A percentile compares a stretch with the other conserved stretches of the same genome.
phyloP scores from a whole-genome alignment of 2,329 filamentous ascomycete species.

The Fusarium metavorans region DNA sequence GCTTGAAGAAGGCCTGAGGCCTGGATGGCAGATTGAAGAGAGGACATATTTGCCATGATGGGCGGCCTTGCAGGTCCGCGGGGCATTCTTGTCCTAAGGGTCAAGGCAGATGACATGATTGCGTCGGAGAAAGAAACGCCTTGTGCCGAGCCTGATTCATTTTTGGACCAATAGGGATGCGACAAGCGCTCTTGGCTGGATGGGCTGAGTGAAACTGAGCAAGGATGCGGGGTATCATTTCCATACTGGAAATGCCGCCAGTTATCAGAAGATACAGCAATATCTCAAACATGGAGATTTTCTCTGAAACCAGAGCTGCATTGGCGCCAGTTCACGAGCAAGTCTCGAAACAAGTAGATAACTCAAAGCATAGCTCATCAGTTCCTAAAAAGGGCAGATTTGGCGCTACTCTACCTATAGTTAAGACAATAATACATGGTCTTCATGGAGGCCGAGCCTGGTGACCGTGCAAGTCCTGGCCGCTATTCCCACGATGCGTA shows the following conservation, averaged over 20 bases:
- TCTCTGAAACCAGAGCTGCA: accelerated
- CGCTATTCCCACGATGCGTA: background rate
- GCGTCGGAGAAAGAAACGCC: background rate
- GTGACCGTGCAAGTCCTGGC: background rate
- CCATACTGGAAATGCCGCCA: background rate
- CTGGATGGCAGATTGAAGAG: background rate
- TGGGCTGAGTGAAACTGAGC: background rate
- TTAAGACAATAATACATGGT: background rate
- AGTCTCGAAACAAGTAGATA: background rate
- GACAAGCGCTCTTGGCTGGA: background rate
- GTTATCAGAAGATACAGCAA: background rate
- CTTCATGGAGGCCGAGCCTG: background rate
- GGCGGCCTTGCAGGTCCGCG: background rate
- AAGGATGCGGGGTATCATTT: background rate
- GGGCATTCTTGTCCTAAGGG: background rate
- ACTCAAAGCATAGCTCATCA: accelerated
- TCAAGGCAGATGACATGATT: background rate
- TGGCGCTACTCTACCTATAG: too few species aligned
- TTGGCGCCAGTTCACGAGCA: background rate
- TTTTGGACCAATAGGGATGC: background rate
- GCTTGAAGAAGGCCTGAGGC: background rate
- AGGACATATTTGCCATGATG: background rate
- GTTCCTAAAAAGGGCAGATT: background rate
- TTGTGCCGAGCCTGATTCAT: background rate
- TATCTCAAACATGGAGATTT: background rate